A percentile compares a stretch with the other conserved stretches of the same genome.
Conservation (phyloP, 2,329 filamentous ascomycete genomes). For the Colletotrichum musicola region DNA sequence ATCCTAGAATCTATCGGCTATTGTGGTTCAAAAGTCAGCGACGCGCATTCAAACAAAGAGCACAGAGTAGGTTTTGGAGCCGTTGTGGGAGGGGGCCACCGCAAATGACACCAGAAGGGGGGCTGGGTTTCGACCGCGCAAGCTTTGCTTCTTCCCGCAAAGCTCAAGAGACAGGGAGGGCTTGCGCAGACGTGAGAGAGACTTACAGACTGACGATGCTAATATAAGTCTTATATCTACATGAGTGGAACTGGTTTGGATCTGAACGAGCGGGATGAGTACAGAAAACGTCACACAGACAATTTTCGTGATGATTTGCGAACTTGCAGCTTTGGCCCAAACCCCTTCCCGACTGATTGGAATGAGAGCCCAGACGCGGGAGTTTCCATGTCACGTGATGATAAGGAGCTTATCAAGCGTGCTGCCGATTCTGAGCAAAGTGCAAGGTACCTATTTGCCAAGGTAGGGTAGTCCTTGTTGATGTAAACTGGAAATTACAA, state of each 20-base stretch:
- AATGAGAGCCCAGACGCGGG: conserved; percentile 25
- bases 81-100: conserved; percentile 17
- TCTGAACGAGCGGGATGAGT: conserved; percentile 9
- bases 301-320: conserved; percentile 30
- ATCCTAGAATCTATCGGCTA: conserved; percentile 38
- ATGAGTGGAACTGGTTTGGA: conserved; percentile 19
- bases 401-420: conserved; percentile 15
- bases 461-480: neutral
- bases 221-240: conserved; percentile 18
- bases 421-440: no score
- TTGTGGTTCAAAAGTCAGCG: conserved; percentile 12
- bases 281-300: conserved; percentile 17
- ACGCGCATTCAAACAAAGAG: neutral
- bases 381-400: conserved; percentile 33
- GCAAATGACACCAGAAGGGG: conserved; percentile 30
- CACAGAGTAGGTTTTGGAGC: neutral
- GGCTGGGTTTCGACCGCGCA: conserved; percentile 32
- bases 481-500: no score
- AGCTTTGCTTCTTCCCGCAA: conserved; percentile 28
- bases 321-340: conserved; percentile 32
- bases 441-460: no score
- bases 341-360: conserved; percentile 34
- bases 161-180: neutral
- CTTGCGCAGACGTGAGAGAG: neutral
- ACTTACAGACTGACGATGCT: conserved; percentile 39